These are phyloP conservation scores for Begonia fuchsioides DNA, from an alignment of 306 rosid genomes.

Conservation along the genomic window DNA sequence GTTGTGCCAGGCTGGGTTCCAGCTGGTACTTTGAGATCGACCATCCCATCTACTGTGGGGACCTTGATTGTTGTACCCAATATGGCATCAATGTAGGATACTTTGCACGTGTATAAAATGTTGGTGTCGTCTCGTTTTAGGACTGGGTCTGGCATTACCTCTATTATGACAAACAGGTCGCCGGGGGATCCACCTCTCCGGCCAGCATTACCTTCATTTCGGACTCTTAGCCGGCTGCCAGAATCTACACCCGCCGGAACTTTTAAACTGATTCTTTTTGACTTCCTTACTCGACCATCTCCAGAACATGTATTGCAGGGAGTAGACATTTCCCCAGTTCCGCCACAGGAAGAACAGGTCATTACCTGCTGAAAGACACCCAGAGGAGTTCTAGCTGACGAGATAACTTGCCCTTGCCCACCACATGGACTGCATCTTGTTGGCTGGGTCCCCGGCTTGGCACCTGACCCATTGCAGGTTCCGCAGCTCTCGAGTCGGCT, in stretches of 20 bases:
- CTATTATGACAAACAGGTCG: slow-evolving; percentile 82
- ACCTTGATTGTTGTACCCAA: slow-evolving; percentile 78
- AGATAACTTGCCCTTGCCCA: slow-evolving; percentile 92
- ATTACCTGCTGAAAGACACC: slow-evolving; percentile 98
- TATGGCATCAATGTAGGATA: slow-evolving; percentile 81
- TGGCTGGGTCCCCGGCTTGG: slow-evolving; percentile 87
- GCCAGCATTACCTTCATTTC: slow-evolving; percentile 94
- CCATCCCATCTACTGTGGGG: slow-evolving; percentile 89
- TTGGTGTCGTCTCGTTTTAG: slow-evolving; percentile 91
- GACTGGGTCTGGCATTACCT: slow-evolving; percentile 78
- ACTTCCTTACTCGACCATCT: slow-evolving; percentile 79
- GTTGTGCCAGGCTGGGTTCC: slow-evolving; percentile 94
- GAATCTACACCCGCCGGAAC: slow-evolving; percentile 97
- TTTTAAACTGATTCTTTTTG: slow-evolving; percentile 86
- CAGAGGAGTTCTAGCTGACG: slow-evolving; percentile 80
- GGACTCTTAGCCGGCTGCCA: slow-evolving; percentile 91
- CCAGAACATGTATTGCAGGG: slow-evolving; percentile 96
- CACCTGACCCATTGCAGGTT: slow-evolving; percentile 87
- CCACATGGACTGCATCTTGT: slow-evolving; percentile 79
- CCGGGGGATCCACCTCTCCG: slow-evolving; percentile 82
- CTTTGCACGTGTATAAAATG: slow-evolving; percentile 73
- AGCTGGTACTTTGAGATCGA: slow-evolving; percentile 48
- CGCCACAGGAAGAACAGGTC: slow-evolving; percentile 90
- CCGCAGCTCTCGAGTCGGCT: slow-evolving; percentile 82
- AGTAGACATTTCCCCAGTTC: slow-evolving; percentile 72